Evolutionary conservation across 2,329 filamentous ascomycete genomes (phyloP), one percentile per base, ranked within the genome.

Genomic region (Pyricularia sp.): DNA sequence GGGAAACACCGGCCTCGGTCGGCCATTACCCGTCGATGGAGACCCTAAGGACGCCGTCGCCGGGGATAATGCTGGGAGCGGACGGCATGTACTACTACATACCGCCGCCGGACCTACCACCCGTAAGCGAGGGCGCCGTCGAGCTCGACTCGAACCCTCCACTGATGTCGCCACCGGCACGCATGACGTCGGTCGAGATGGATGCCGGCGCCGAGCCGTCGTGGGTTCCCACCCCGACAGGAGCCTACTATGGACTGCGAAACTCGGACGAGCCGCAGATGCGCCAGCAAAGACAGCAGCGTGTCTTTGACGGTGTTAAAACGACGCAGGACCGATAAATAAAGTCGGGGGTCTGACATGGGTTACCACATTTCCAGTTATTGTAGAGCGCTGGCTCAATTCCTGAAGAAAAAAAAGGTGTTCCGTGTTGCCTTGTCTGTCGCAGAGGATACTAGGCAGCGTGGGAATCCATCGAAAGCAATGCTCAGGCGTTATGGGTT

Each of bases 1-100:
- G 62, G 62, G 35, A 63, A n/a, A 55, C 62, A 1, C 62, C 62
- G 13, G 62, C 62, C 4, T 53, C 62, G 26, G 62, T 63, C 31
- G 62, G 62, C 13, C 24, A 30, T 3, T 40, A 63, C 26, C 40
- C 62, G 16, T 44, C 62, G 26, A 63, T 33, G 8, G 62, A 55
- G 22, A n/a, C 19, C 24, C 26, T 55, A 19, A 26, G 49, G 22
- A 44, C 40, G 62, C 24, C 40, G 26, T 44, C 40, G 24, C 35
- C 40, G 31, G 35, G 28, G 62, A 31, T 31, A 53, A 26, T 53
- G 40, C 33, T 62, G 62, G 62, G 19, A n/a, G 19, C 40, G 16
- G 61, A 62, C 61, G 28, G 44, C 33, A 31, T 31, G 26, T 55
- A 63, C 62, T 63, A 63, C 62, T 22, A 30, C 33, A 30, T 53